phyloP scores from a whole-genome alignment of 2,329 filamentous ascomycete species.

The Penicillium sp. region DNA sequence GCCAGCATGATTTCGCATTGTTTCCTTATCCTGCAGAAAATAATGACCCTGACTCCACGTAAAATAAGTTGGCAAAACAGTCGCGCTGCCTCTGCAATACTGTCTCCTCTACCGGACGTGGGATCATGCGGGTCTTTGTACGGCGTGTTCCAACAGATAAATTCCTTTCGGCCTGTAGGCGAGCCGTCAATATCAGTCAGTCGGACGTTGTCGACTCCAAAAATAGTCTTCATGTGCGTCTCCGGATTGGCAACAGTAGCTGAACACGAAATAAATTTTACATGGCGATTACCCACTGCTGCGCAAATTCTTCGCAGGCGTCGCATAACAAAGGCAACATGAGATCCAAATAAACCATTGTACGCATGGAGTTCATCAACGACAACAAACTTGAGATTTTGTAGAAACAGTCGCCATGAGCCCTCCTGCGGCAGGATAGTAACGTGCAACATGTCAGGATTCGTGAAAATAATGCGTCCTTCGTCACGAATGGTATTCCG shows the following conservation, averaged over 20 bases:
- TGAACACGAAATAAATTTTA: conserved; percentile 93
- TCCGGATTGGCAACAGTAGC: conserved; percentile 92
- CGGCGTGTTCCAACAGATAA: conserved; percentile 96
- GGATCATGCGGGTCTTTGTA: conserved; percentile 86
- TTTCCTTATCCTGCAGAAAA: conserved; percentile 83
- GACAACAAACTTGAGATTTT: conserved; percentile 86
- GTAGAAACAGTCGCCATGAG: conserved; percentile 80
- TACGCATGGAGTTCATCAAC: conserved; percentile 93
- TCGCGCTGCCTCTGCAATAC: conserved; percentile 78
- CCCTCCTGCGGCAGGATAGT: conserved; percentile 91
- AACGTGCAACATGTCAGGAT: conserved; percentile 95
- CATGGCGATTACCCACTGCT: conserved; percentile 75
- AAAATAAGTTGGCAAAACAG: conserved; percentile 87
- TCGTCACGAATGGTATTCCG: conserved; percentile 80
- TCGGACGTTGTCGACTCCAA: conserved; percentile 75
- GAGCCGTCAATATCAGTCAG: conserved; percentile 90
- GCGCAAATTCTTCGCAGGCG: conserved; percentile 82
- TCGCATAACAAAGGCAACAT: conserved; percentile 93
- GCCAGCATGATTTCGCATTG: conserved; percentile 81
- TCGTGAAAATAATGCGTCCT: conserved; percentile 91
- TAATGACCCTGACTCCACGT: conserved; percentile 84
- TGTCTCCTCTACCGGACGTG: conserved; percentile 77
- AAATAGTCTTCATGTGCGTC: conserved; percentile 90
- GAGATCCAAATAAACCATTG: conserved; percentile 88
- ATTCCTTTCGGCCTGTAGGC: conserved; percentile 87